phyloP scores from a whole-genome alignment of 2,329 filamentous ascomycete species.

The Hirsutella rhossiliensis region DNA sequence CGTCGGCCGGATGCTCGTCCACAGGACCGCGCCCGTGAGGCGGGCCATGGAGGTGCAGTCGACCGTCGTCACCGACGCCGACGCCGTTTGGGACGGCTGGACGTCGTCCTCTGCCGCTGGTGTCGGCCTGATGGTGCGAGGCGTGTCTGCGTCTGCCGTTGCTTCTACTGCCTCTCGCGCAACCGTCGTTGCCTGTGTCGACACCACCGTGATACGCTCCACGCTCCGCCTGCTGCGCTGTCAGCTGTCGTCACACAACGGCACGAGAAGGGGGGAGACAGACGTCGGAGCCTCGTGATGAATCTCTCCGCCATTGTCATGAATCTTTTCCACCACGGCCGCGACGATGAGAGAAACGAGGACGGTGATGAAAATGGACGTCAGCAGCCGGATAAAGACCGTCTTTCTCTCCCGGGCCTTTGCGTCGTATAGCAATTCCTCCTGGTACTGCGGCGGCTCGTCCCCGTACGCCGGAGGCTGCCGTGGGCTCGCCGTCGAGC shows the following conservation, averaged over 20 bases:
- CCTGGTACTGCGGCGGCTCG: slow-evolving; percentile 8
- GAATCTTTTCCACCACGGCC: slow-evolving; percentile 11
- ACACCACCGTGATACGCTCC: slow-evolving; percentile 4
- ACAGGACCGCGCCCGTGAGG: background rate
- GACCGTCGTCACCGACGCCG: background rate
- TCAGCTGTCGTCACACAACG: background rate
- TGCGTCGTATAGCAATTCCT: slow-evolving; percentile 2
- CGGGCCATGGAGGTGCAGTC: slow-evolving; percentile 1
- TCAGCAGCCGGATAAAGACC: slow-evolving; percentile 8
- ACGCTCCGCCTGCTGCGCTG: slow-evolving; percentile 1
- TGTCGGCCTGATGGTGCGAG: background rate
- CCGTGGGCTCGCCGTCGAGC: slow-evolving; percentile 4
- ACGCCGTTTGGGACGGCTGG: background rate
- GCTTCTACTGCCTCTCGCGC: background rate
- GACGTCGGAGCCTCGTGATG: slow-evolving; percentile 1
- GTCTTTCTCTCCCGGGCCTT: slow-evolving; percentile 7
- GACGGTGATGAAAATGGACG: slow-evolving; percentile 12
- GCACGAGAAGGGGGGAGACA: background rate
- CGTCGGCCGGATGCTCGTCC: background rate
- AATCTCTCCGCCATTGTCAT: slow-evolving; percentile 2
- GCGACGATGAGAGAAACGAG: slow-evolving; percentile 12
- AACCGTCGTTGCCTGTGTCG: background rate
- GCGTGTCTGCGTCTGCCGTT: background rate
- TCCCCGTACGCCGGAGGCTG: slow-evolving; percentile 9
- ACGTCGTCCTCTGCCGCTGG: background rate